Evolutionary conservation across 2,329 filamentous ascomycete species (phyloP).

Genomic region (Aspergillus sclerotialis): DNA sequence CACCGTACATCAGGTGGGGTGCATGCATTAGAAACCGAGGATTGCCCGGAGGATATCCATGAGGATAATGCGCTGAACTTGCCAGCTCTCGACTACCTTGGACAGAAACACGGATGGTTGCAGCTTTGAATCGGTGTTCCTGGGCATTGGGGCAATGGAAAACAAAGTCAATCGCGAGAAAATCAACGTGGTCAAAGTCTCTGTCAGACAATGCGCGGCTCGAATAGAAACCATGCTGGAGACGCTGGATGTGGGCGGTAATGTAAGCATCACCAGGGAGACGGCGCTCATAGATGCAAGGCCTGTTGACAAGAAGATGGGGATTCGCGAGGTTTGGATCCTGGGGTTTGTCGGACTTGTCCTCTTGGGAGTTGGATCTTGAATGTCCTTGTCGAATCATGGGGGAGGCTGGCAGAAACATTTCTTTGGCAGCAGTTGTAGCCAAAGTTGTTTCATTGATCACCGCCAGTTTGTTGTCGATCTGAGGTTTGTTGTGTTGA

Average conservation of each 20-base stretch:
- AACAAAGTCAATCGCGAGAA: conserved; percentile 44
- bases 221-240: conserved; percentile 44
- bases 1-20: conserved; percentile 43
- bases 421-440: too few species aligned
- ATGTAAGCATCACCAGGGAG: conserved; percentile 44
- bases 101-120: conserved; percentile 36
- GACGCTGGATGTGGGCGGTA: conserved; percentile 43
- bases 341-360: conserved; percentile 1
- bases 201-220: conserved; percentile 37
- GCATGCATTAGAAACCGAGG: conserved; percentile 42
- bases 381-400: too few species aligned
- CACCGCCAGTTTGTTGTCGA: too few species aligned
- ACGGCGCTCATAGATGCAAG: conserved; percentile 44
- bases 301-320: conserved; percentile 30
- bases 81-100: conserved; percentile 4
- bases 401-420: too few species aligned
- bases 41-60: too few species aligned
- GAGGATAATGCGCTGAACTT: conserved; percentile 1
- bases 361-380: too few species aligned
- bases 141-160: conserved; percentile 40
- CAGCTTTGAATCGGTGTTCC: conserved; percentile 42
- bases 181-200: conserved; percentile 39
- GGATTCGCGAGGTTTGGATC: conserved; percentile 34
- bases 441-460: too few species aligned
- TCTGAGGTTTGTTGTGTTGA: too few species aligned